Evolutionary conservation across 805 yeast genomes (phyloP), one percentile per base, ranked within the genome.

Genomic region (Isabelozyma heimii): DNA sequence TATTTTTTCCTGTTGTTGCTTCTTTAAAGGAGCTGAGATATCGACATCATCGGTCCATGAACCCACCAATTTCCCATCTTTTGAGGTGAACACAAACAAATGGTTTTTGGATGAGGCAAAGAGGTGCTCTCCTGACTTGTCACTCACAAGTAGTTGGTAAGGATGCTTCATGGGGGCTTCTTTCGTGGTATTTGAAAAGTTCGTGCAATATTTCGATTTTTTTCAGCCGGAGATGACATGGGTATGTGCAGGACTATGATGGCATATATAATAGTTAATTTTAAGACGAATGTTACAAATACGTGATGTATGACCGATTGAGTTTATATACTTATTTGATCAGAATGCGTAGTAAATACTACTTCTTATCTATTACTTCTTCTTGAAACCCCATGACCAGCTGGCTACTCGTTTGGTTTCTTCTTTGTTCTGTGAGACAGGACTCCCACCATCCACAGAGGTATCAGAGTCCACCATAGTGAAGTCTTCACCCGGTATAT

Each of bases 11-110:
- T 69, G 67, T 46, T 79, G 81, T 51, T 77, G 80, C 54, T 75
- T 77, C 60, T 77, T 75, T 46, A 78, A 66, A 3, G 73, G 56
- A 37, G 69, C 71, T 24, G 72, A 66, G 24, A 74, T 71, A 56
- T 82, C 85, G 30, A 80, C 72, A 5, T 73, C 74, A 64, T 87
- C 94, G 13, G 68, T 60, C 91, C 92, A 87, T 33, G 70, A 61
- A 1, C 87, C 89, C n/a, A 79, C 57, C 20, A 72, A 58, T 15
- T 63, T 58, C 1, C 82, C 80, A 8, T 62, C 58, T 1, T 56
- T 53, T 1, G 73, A 46, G 44, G 71, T 67, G 59, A 77, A 85
- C 3, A 76, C 86, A 50, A 78, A 75, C n/a, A 88, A 66, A 37
- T 76, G 69, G 59, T 84, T 85, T 57, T 84, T 82, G 4, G 81